Conservation (phyloP, 1,284 basidiomycete genomes). For the Clitocybe nebularis region DNA sequence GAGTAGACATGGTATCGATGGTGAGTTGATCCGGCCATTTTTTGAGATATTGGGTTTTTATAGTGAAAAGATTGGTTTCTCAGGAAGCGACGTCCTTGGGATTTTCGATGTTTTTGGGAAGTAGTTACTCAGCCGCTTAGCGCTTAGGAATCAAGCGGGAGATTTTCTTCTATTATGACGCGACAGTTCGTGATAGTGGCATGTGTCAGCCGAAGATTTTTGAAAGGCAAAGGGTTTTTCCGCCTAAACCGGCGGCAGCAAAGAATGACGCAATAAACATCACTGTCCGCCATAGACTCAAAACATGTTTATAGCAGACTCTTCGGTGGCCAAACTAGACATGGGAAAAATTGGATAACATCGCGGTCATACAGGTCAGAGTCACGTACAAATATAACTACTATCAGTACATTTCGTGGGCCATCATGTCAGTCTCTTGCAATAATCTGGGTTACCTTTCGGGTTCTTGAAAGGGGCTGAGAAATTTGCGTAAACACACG, state of each 20-base stretch:
- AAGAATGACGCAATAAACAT: not conserved
- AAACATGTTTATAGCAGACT: not conserved
- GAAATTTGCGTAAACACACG: not conserved
- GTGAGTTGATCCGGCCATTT: not conserved
- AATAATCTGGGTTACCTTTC: slow-evolving; percentile 29
- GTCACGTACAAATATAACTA: no score
- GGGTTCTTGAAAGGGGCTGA: slow-evolving; percentile 21
- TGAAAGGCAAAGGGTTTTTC: no score
- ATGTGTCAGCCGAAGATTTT: no score
- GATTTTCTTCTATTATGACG: no score
- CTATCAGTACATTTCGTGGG: not conserved
- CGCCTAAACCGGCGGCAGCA: no score
- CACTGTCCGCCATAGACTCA: not conserved
- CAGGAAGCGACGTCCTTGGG: no score
- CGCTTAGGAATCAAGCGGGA: no score
- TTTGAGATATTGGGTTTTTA: not conserved
- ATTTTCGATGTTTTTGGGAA: no score
- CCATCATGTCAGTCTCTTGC: slow-evolving; percentile 20
- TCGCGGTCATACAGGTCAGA: not conserved
- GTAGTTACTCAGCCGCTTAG: no score
- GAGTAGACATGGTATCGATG: not conserved
- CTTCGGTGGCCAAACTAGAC: not conserved
- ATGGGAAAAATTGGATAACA: not conserved
- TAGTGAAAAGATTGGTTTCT: no score
- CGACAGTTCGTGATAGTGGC: no score